Conservation (phyloP, 805 yeast genomes). For the Cyberlindnera saturnus region DNA sequence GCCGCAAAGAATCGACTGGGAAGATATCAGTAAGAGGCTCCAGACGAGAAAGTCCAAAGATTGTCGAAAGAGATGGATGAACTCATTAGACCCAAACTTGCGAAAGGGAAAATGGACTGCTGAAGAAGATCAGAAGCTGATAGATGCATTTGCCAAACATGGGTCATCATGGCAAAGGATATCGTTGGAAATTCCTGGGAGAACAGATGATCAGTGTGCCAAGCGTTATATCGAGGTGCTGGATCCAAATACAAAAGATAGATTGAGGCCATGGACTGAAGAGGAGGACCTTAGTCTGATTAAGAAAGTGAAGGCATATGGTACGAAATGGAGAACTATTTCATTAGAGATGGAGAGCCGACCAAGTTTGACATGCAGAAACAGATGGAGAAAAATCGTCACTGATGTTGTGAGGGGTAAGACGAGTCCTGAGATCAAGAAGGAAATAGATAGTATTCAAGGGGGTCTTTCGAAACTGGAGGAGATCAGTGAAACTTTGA, state of each 20-base stretch:
- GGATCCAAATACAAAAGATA: constrained; percentile 71
- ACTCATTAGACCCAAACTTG: constrained; percentile 76
- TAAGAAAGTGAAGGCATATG: constrained; percentile 60
- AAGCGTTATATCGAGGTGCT: constrained; percentile 84
- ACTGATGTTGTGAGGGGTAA: constrained; percentile 67
- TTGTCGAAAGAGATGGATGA: constrained; percentile 83
- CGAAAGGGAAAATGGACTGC: constrained; percentile 84
- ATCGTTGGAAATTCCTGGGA: constrained; percentile 65
- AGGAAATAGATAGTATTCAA: constrained; percentile 52
- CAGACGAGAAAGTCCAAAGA: constrained; percentile 67
- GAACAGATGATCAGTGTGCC: constrained; percentile 94
- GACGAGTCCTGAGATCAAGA: constrained; percentile 48
- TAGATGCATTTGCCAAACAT: constrained; percentile 55
- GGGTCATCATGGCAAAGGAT: constrained; percentile 89
- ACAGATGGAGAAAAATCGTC: constrained; percentile 85
- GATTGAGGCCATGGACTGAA: constrained; percentile 72
- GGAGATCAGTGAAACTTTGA: constrained; percentile 20
- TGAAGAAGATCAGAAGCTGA: constrained; percentile 65
- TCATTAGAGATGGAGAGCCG: constrained; percentile 67
- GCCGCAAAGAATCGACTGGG: constrained; percentile 52
- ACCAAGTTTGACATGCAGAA: constrained; percentile 85
- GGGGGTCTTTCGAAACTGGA: constrained; percentile 26
- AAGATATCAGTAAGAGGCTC: constrained; percentile 40
- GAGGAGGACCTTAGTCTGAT: constrained; percentile 72
- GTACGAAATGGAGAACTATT: constrained; percentile 87